phyloP scores from a whole-genome alignment of 2,329 filamentous ascomycete species.

The Penicillium sp. region DNA sequence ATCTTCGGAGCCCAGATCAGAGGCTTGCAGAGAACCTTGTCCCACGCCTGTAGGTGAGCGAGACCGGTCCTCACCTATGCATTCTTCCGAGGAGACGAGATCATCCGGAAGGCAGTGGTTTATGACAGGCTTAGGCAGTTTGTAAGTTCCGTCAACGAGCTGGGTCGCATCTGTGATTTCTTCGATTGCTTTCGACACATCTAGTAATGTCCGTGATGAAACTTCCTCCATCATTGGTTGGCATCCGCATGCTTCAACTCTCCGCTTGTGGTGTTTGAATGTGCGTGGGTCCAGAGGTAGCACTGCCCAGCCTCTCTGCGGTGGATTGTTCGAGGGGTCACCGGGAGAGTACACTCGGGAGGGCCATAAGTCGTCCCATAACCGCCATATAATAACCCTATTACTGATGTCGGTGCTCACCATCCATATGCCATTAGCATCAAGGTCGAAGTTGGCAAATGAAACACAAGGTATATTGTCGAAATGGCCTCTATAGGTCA shows the following conservation, averaged over 20 bases:
- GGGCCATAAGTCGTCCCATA: slow-evolving; percentile 41
- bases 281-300: slow-evolving; percentile 46
- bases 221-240: slow-evolving; percentile 20
- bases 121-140: neutral
- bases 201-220: slow-evolving; percentile 24
- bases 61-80: slow-evolving; percentile 7
- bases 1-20: neutral
- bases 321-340: slow-evolving; percentile 21
- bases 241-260: slow-evolving; percentile 44
- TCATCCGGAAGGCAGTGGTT: slow-evolving; percentile 17
- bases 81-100: slow-evolving; percentile 29
- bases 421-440: slow-evolving; percentile 56
- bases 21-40: neutral
- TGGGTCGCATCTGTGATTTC: slow-evolving; percentile 30
- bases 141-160: neutral
- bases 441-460: slow-evolving; percentile 59
- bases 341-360: slow-evolving; percentile 26
- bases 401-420: slow-evolving; percentile 58
- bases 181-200: slow-evolving; percentile 29
- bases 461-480: slow-evolving; percentile 58
- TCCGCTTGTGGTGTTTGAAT: slow-evolving; percentile 37
- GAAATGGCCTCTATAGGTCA: slow-evolving; percentile 43
- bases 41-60: neutral
- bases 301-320: slow-evolving; percentile 44
- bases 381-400: slow-evolving; percentile 49